Evolutionary conservation across 2,329 filamentous ascomycete genomes (phyloP).

Genomic region (Canariomyces notabilis): DNA sequence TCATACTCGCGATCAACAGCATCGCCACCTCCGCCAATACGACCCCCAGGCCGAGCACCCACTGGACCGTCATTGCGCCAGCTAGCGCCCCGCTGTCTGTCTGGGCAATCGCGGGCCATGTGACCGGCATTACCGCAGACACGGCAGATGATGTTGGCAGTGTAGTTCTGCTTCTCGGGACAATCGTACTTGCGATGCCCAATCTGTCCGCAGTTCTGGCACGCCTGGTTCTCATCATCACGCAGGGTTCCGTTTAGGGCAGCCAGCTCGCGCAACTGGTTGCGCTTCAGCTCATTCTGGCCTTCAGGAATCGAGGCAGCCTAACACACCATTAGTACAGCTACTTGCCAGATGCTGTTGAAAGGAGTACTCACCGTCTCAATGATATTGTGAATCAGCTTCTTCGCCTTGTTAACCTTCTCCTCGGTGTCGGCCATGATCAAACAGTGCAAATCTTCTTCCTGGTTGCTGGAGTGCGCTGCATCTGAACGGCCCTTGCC

Average conservation of each 20-base stretch:
- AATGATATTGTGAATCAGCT: constrained; percentile 96
- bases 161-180: constrained; percentile 95
- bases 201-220: constrained; percentile 98
- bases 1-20: constrained; percentile 92
- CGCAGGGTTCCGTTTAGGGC: constrained; percentile 97
- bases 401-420: constrained; percentile 98
- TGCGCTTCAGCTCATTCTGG: constrained; percentile 97
- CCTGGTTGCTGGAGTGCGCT: constrained; percentile 98
- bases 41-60: constrained; percentile 52
- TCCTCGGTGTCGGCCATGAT: constrained; percentile 99
- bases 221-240: constrained; percentile 98
- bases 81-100: constrained; percentile 81
- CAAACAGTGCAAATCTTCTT: constrained; percentile 96
- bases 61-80: constrained; percentile 75
- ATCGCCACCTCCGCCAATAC: constrained; percentile 69
- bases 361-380: constrained; percentile 69
- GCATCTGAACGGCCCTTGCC: constrained; percentile 98
- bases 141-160: constrained; percentile 98
- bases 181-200: constrained; percentile 99
- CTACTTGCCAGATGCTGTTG: neutral
- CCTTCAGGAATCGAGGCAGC: constrained; percentile 97
- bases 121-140: constrained; percentile 97
- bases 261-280: constrained; percentile 94
- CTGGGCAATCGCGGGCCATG: constrained; percentile 96
- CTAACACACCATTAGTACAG: constrained; percentile 43